These are phyloP conservation scores for Crithidia thermophila DNA, from an alignment of 208 protist genomes.

Conservation along the genomic window DNA sequence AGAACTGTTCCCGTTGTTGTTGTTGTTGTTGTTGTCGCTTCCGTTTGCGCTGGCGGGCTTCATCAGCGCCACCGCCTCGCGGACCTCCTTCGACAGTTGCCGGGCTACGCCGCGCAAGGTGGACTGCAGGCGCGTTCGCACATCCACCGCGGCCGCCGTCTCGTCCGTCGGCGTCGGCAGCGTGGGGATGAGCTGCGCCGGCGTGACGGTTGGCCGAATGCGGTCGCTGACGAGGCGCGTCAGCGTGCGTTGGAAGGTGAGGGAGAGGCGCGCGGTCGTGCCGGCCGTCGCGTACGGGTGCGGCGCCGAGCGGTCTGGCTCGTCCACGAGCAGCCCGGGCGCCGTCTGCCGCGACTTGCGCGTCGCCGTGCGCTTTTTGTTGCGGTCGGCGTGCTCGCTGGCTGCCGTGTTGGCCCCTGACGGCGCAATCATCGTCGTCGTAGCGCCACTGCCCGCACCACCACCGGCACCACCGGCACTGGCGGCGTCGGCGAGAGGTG, in stretches of 20 bases:
- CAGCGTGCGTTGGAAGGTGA: slow-evolving; percentile 69
- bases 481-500: too few relatives aligned
- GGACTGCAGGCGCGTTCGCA: slow-evolving; percentile 34
- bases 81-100: slow-evolving; percentile 34
- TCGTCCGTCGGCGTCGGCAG: slow-evolving; percentile 19
- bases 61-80: neutral
- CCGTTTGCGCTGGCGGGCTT: neutral
- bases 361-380: slow-evolving; percentile 36
- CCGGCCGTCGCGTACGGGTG: slow-evolving; percentile 75
- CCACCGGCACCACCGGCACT: neutral
- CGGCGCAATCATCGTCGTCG: neutral
- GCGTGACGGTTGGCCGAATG: slow-evolving; percentile 60
- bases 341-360: slow-evolving; percentile 51
- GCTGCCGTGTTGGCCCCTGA: neutral
- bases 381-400: slow-evolving; percentile 22
- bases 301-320: slow-evolving; percentile 43
- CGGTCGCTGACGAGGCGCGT: slow-evolving; percentile 78
- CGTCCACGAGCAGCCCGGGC: slow-evolving; percentile 68
- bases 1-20: neutral
- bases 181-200: slow-evolving; percentile 75
- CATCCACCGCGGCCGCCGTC: slow-evolving; percentile 28
- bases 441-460: neutral
- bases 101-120: slow-evolving; percentile 31
- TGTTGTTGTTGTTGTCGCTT: neutral
- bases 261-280: slow-evolving; percentile 58